Evolutionary conservation across 768 basidiomycete species (phyloP).

Genomic region (Cubamyces lactineus): DNA sequence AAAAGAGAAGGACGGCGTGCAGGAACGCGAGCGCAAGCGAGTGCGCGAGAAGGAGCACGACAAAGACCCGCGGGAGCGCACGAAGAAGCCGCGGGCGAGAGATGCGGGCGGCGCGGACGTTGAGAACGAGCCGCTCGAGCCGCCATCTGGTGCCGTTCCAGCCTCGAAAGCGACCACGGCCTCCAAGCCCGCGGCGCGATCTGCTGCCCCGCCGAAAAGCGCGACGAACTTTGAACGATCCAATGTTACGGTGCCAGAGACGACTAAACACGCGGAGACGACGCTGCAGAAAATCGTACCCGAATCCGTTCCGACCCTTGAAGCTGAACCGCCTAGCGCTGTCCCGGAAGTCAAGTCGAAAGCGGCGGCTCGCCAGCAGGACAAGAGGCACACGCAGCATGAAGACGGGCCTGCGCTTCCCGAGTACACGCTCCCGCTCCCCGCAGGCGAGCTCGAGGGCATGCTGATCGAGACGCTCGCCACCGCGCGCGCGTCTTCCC

Average conservation of each 20-base stretch:
- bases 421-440: constrained; percentile 22
- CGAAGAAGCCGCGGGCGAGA: constrained; percentile 1
- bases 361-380: background rate
- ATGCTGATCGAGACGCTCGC: constrained; percentile 74
- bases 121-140: constrained; percentile 16
- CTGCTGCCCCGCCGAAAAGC: constrained; percentile 8
- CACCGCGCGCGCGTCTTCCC: constrained; percentile 69
- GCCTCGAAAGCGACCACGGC: background rate
- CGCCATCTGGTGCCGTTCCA: background rate
- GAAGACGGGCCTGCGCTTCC: background rate
- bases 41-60: constrained; percentile 1
- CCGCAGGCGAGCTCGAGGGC: constrained; percentile 55
- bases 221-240: constrained; percentile 13
- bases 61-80: background rate
- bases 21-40: constrained; percentile 7
- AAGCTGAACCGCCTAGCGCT: background rate
- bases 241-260: background rate
- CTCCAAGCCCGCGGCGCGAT: background rate
- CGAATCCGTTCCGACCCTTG: too few species aligned
- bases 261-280: background rate
- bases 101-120: constrained; percentile 3
- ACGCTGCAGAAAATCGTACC: too few species aligned
- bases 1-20: constrained; percentile 4
- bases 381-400: background rate
- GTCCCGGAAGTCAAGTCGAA: background rate